Evolutionary conservation across 192 early-diverging fungal genomes (phyloP), one percentile per base, ranked within the genome.

Genomic region (Umbelopsis sp.): DNA sequence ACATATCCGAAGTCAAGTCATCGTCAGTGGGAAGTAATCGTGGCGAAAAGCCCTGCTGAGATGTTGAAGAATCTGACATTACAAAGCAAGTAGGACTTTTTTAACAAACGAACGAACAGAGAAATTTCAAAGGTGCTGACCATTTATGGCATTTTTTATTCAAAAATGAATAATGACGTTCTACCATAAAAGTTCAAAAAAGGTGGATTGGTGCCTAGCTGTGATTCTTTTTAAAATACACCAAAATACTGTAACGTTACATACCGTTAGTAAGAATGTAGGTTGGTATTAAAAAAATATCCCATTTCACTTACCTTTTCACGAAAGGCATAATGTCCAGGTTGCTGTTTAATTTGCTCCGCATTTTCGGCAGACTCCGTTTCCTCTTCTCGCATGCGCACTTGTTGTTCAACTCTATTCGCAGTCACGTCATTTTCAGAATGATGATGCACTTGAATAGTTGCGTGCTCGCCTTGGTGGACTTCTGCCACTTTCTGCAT

Each of bases 401-500:
- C 25, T 20, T 14, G 25, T 50, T 70, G n/a, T 65, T 65, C 45
- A 21, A 65, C 68, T 50, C 44, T 32, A 17, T 36, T 20, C 4
- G 12, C 31, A 41, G 29, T 56, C 59, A 72, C 65, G 41, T 71
- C 66, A 59, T 52, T 70, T 14, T 73, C 70, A 53, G 43, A 69
- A 34, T 50, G 25, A 50, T 59, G 56, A 31, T 70, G 45, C 11
- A 69, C 51, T 43, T 52, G 65, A 24, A 71, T 49, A 0, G 31
- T 50, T 20, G 74, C 74, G 31, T 43, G 36, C 26, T 50, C 54
- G 2, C 69, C 66, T 47, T 59, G 26, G 32, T 47, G 25, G 25
- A 47, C 70, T 17, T 66, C 50, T 17, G 47, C 43, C 43, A 90
- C 59, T 76, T 99, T 99, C 75, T 97, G 96, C 95, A 99, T 97